These are phyloP conservation scores for Platanthera guangdongensis DNA, from an alignment of 106 monocot genomes.

Conservation along the genomic window DNA sequence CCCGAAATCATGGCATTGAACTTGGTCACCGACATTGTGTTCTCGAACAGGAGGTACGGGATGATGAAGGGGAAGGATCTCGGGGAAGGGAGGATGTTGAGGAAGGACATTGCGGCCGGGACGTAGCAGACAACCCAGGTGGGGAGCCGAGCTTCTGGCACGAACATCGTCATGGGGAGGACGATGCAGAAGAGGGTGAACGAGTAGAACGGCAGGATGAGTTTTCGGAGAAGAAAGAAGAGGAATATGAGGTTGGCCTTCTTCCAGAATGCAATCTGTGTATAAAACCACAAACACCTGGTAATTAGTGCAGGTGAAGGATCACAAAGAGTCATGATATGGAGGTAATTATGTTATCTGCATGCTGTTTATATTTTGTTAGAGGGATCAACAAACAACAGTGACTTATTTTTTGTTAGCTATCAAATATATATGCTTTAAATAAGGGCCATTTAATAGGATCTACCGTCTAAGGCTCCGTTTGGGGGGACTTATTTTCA, in stretches of 20 bases:
- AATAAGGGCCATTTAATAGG: no score
- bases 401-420: no score
- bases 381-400: no score
- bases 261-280: constrained; percentile 49
- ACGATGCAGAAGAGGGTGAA: constrained; percentile 89
- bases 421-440: no score
- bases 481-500: no score
- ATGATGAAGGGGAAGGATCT: constrained; percentile 81
- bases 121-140: constrained; percentile 84
- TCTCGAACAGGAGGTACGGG: constrained; percentile 86
- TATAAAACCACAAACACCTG: background rate
- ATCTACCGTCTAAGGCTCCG: no score
- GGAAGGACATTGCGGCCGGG: constrained; percentile 67
- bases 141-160: constrained; percentile 77
- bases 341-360: no score
- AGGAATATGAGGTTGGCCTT: constrained; percentile 45
- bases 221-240: constrained; percentile 71
- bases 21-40: constrained; percentile 94
- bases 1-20: constrained; percentile 93
- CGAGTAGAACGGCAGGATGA: constrained; percentile 82
- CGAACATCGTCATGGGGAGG: constrained; percentile 89
- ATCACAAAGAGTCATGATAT: no score
- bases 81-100: constrained; percentile 73
- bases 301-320: background rate
- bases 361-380: no score